Evolutionary conservation across 208 protist species (phyloP).

Genomic region (Wallacemonas sp.): DNA sequence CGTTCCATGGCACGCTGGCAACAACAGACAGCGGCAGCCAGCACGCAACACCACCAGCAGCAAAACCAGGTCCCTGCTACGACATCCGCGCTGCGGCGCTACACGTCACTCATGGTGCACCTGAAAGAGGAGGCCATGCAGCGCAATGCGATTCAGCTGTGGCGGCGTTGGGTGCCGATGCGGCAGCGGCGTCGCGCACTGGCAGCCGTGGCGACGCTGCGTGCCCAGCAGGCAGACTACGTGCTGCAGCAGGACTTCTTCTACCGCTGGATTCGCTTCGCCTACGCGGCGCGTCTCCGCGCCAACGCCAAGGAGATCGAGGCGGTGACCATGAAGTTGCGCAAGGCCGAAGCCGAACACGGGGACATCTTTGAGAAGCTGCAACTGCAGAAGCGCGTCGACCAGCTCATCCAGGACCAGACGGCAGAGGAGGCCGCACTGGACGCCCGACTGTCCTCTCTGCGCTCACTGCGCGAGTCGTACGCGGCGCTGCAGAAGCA

Average conservation of each 20-base stretch:
- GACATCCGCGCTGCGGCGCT: no score
- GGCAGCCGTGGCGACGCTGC: constrained; percentile 43
- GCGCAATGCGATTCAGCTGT: constrained; percentile 35
- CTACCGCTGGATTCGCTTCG: constrained; percentile 45
- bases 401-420: constrained; percentile 45
- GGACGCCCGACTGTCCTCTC: constrained; percentile 20
- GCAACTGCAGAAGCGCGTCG: constrained; percentile 81
- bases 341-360: constrained; percentile 53
- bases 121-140: constrained; percentile 12
- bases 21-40: background rate
- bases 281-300: constrained; percentile 30
- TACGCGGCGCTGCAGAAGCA: background rate
- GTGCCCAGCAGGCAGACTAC: constrained; percentile 34
- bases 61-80: no score
- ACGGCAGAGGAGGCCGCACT: constrained; percentile 47
- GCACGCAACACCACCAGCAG: no score
- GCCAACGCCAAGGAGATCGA: constrained; percentile 32
- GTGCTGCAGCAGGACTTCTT: constrained; percentile 41
- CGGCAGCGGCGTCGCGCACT: constrained; percentile 29
- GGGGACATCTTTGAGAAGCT: constrained; percentile 83
- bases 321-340: constrained; percentile 42
- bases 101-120: background rate
- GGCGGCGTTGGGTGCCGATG: constrained; percentile 46
- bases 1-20: constrained; percentile 29
- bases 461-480: constrained; percentile 25